Base-by-base conservation (phyloP, 2,329 filamentous ascomycete genomes). In the Rhynchosporium agropyri region DNA sequence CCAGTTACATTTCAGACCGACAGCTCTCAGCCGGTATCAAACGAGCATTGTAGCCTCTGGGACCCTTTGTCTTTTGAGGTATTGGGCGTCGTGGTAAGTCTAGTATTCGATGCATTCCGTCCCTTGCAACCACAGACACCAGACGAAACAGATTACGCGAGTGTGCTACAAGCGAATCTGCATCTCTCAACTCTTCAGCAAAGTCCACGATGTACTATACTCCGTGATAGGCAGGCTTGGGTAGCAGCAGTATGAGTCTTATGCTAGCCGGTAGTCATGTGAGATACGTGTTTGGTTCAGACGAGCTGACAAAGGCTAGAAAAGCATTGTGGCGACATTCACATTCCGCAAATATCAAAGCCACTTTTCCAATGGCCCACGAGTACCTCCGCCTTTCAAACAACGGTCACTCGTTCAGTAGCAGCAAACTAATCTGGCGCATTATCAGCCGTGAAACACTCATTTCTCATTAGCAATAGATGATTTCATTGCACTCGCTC, bases 331-430 rank as follows among this genome's bases (percentile, higher is more conserved):
- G 87, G 86, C 86, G 1, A 84, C 83, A 1, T 74, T 89, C 40
- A 84, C 82, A 49, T 89, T 87, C 70, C 87, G 81, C 84, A 2
- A 83, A 84, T 10, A 83, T 90, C 68, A 89, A 89, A 71, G 84
- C 85, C 3, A 88, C 84, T 1, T 75, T 90, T 2, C 79, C 89
- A 43, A 81, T 90, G 72, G 88, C 86, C 0, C 90, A 89, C 70
- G 87, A 90, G 67, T 90, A 89, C 70, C 76, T 91, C 90, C 71
- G 88, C 88, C 1, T 90, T 90, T 66, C 88, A 91, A 70, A 88
- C 88, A 2, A 88, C 86, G 1, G 84, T 83, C 58, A 83, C 75
- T 68, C 82, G 79, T 72, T 82, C 73, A 61, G 65, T 68, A 9
- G 64, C 67, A 40, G 63, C 64, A 4, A 67, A 66, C 29, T 63